Conservation (phyloP, 495 filamentous ascomycete genomes). For the Tuber umbilicatum region DNA sequence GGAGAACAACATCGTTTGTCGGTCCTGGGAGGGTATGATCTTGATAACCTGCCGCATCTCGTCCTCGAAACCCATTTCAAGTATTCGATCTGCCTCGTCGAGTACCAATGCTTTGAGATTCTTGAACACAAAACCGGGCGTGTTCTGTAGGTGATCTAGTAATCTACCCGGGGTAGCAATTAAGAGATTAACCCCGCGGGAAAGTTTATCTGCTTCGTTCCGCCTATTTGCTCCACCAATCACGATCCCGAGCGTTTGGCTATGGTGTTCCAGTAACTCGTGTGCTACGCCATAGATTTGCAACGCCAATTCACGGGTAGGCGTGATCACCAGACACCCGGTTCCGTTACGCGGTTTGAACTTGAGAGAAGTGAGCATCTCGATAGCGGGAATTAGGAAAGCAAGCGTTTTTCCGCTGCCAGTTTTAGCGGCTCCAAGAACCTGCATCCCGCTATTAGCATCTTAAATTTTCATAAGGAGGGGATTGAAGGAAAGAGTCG, state of each 20-base stretch:
- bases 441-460: slow-evolving; percentile 12
- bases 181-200: slow-evolving; percentile 87
- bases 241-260: slow-evolving; percentile 90
- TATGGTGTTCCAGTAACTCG: slow-evolving; percentile 79
- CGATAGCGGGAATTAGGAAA: slow-evolving; percentile 88
- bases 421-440: slow-evolving; percentile 93
- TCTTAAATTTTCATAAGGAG: not conserved
- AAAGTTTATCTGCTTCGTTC: slow-evolving; percentile 88
- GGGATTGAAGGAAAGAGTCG: not conserved
- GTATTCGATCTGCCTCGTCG: slow-evolving; percentile 86
- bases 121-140: slow-evolving; percentile 84
- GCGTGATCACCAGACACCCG: slow-evolving; percentile 58
- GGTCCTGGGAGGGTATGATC: slow-evolving; percentile 78
- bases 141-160: slow-evolving; percentile 92
- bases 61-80: slow-evolving; percentile 97
- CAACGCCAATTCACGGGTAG: slow-evolving; percentile 82
- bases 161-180: slow-evolving; percentile 90
- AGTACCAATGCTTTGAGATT: slow-evolving; percentile 84
- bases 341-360: slow-evolving; percentile 73
- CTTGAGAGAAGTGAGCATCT: slow-evolving; percentile 83
- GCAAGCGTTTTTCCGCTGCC: slow-evolving; percentile 93
- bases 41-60: slow-evolving; percentile 97
- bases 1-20: slow-evolving; percentile 95
- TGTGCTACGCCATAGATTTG: slow-evolving; percentile 95
- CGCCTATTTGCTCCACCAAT: slow-evolving; percentile 91